Evolutionary conservation across 1,284 basidiomycete genomes (phyloP).

Genomic region (Trichosporon inkin): DNA sequence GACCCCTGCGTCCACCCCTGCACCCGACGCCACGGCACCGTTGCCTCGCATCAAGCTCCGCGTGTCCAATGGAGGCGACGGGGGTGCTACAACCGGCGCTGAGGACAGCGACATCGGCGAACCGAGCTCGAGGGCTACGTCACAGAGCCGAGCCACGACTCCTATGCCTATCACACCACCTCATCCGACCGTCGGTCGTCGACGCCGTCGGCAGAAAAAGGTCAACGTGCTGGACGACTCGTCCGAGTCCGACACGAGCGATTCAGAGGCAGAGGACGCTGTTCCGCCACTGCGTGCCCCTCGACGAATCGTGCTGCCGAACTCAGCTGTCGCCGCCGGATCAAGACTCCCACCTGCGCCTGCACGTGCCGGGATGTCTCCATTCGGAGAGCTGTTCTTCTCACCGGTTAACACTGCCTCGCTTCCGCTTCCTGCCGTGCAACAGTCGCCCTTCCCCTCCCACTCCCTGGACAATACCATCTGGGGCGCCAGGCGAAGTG

Average conservation of each 20-base stretch:
- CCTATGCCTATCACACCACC: conserved; percentile 9
- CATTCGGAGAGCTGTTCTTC: conserved; percentile 36
- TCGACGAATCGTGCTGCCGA: conserved; percentile 21
- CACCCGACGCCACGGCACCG: not conserved
- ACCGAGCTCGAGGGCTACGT: conserved; percentile 14
- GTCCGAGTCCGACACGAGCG: conserved; percentile 39
- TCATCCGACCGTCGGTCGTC: not conserved
- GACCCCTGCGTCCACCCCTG: conserved; percentile 5
- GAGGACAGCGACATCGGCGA: conserved; percentile 17
- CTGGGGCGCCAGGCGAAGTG: conserved; percentile 34
- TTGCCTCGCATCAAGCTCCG: conserved; percentile 22
- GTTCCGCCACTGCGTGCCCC: conserved; percentile 17
- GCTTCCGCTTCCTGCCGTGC: conserved; percentile 20
- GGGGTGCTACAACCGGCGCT: not conserved
- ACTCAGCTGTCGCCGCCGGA: conserved; percentile 11
- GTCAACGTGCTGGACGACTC: conserved; percentile 30
- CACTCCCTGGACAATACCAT: conserved; percentile 48
- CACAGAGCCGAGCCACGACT: conserved; percentile 13
- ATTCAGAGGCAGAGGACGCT: conserved; percentile 35
- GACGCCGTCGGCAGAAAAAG: conserved; percentile 8
- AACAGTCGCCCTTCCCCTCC: conserved; percentile 43
- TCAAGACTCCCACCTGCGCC: conserved; percentile 15
- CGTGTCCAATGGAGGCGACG: conserved; percentile 1
- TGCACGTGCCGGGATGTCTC: conserved; percentile 22
- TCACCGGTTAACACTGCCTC: conserved; percentile 21